Evolutionary conservation across 1,139 yeast species (phyloP).

Genomic region (Yamadazyma dendronema): DNA sequence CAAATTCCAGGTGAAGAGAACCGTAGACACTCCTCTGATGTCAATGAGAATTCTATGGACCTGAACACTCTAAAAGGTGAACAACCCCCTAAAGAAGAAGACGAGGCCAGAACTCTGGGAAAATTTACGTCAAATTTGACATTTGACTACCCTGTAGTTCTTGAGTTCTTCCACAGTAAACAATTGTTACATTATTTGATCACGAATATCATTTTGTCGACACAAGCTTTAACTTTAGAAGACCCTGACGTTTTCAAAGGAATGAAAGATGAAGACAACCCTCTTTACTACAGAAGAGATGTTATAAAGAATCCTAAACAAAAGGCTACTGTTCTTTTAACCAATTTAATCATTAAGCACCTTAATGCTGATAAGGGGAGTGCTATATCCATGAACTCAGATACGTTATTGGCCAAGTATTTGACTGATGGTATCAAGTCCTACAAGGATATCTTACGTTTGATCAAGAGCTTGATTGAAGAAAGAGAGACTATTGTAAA

Average conservation of each 20-base stretch:
- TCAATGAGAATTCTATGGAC: not conserved
- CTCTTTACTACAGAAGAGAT: conserved; percentile 41
- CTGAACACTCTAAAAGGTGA: too few relatives aligned
- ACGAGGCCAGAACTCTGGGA: not conserved
- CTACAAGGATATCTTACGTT: conserved; percentile 40
- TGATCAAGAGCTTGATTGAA: conserved; percentile 59
- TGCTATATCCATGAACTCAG: conserved; percentile 49
- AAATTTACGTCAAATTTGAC: conserved; percentile 28
- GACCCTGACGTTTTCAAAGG: conserved; percentile 75
- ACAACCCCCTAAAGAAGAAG: not conserved
- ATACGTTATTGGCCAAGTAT: conserved; percentile 42
- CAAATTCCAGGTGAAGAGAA: not conserved
- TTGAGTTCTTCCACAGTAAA: conserved; percentile 73
- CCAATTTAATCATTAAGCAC: conserved; percentile 45
- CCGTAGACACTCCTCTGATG: not conserved
- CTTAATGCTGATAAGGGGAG: conserved; percentile 40
- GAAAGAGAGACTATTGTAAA: conserved; percentile 69
- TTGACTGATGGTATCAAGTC: conserved; percentile 47
- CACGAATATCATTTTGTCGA: conserved; percentile 59
- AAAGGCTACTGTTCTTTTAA: conserved; percentile 48
- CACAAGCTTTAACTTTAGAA: conserved; percentile 67
- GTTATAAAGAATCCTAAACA: conserved; percentile 44
- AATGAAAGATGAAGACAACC: conserved; percentile 52
- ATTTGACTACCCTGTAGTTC: conserved; percentile 58
- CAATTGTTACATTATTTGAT: conserved; percentile 70